phyloP scores from a whole-genome alignment of 352 stramenopile species.

The Globisporangium nunn region DNA sequence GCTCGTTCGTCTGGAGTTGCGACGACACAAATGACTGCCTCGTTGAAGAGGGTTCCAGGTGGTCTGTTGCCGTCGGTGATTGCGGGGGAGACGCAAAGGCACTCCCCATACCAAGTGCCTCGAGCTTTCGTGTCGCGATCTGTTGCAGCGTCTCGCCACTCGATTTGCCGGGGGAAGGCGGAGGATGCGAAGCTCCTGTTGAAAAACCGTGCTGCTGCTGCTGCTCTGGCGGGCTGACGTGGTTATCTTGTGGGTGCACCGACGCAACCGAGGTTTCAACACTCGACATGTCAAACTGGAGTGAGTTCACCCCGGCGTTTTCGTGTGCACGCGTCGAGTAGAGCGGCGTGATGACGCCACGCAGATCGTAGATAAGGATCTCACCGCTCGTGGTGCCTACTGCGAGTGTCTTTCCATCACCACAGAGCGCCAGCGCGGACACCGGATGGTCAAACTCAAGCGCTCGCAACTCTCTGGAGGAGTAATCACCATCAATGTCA shows the following conservation, averaged over 20 bases:
- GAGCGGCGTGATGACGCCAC: conserved; percentile 51
- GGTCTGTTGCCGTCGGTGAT: neutral
- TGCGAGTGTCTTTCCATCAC: conserved; percentile 57
- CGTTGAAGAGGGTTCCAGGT: neutral
- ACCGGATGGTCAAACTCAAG: conserved; percentile 59
- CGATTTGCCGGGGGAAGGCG: conserved; percentile 20
- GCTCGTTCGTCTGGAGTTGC: neutral
- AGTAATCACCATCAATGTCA: neutral
- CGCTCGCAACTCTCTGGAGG: conserved; percentile 33
- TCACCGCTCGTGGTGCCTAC: conserved; percentile 44
- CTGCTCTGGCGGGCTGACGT: conserved; percentile 33
- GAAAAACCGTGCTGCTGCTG: conserved; percentile 16
- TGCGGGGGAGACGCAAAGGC: conserved; percentile 1
- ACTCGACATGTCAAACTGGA: conserved; percentile 44
- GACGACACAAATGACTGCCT: neutral
- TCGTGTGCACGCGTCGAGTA: conserved; percentile 38
- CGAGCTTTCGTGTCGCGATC: conserved; percentile 32
- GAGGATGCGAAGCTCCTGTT: conserved; percentile 8
- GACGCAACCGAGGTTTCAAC: conserved; percentile 16
- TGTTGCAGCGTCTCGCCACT: conserved; percentile 31
- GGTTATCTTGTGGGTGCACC: conserved; percentile 28
- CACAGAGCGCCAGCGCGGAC: conserved; percentile 47
- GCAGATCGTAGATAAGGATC: conserved; percentile 60
- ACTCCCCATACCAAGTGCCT: conserved; percentile 23
- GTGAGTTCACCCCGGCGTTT: conserved; percentile 31